Conservation (phyloP, 2,329 filamentous ascomycete genomes). For the Hymenoscyphus infarciens region DNA sequence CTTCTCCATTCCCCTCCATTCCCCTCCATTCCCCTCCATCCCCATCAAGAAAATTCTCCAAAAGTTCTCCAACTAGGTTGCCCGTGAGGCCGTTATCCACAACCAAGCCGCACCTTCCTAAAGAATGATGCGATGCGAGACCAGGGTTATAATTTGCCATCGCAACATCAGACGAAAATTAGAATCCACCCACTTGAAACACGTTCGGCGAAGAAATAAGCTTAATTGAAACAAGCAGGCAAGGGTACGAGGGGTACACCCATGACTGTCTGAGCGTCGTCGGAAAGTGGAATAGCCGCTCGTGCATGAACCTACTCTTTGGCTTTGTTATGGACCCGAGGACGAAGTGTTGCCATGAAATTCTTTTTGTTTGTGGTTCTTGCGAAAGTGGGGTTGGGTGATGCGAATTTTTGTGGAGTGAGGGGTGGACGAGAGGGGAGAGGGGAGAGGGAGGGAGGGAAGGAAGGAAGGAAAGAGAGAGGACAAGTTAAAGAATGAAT, state of each 20-base stretch:
- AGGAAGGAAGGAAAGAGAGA: background rate
- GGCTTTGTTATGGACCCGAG: background rate
- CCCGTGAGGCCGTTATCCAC: background rate
- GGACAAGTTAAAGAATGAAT: background rate
- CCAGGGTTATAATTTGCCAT: background rate
- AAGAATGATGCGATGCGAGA: background rate
- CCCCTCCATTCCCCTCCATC: background rate
- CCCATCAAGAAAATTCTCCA: background rate
- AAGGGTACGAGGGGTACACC: background rate
- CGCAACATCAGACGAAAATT: background rate
- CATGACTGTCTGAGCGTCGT: background rate
- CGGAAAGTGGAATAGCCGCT: background rate
- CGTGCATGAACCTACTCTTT: slow-evolving; percentile 3
- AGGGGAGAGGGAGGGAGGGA: background rate
- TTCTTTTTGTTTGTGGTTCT: background rate
- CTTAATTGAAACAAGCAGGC: background rate
- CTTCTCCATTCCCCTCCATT: background rate
- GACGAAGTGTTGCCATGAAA: background rate
- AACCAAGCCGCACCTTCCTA: background rate
- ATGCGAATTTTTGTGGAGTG: too few species aligned
- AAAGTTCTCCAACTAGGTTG: background rate
- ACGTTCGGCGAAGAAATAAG: background rate
- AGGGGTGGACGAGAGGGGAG: too few species aligned
- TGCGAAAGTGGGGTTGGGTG: background rate
- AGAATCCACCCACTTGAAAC: background rate